Percentiles rank a stretch among this genome's conserved stretches.
phyloP scores from a whole-genome alignment of 768 basidiomycete species.

The Xerocomus spinulosus region DNA sequence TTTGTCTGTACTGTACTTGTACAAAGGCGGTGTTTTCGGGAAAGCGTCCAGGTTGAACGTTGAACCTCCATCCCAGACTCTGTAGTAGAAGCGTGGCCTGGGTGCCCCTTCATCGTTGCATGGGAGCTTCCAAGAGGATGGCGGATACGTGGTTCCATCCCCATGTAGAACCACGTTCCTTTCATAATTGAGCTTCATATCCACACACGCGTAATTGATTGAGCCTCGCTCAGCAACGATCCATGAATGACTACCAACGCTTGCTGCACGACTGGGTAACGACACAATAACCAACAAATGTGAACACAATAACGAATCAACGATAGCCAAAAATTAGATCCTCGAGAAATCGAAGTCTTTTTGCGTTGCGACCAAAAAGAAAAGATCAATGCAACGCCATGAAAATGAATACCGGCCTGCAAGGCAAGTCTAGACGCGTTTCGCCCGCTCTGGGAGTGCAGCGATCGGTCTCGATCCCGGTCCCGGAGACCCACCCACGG shows the following conservation, averaged over 20 bases:
- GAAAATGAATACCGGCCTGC: constrained; percentile 3
- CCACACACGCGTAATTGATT: not conserved
- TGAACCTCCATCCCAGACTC: too few species aligned
- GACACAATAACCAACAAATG: not conserved
- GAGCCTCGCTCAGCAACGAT: too few species aligned
- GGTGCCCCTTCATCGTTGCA: too few species aligned
- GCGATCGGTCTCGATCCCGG: constrained; percentile 26
- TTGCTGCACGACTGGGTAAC: not conserved
- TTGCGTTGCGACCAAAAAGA: not conserved
- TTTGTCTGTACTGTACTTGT: too few species aligned
- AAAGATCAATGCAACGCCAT: not conserved
- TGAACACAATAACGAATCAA: not conserved
- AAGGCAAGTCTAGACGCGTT: constrained; percentile 12
- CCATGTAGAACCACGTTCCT: too few species aligned
- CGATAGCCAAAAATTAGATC: not conserved
- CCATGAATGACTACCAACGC: not conserved
- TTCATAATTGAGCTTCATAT: too few species aligned
- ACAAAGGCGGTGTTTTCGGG: too few species aligned
- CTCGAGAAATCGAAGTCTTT: not conserved
- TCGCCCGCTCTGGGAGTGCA: constrained; percentile 30
- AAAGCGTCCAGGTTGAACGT: too few species aligned
- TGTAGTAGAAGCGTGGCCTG: too few species aligned
- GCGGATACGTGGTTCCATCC: too few species aligned
- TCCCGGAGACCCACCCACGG: constrained; percentile 14
- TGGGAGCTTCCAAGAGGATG: too few species aligned